Base-by-base conservation (phyloP, 2,329 filamentous ascomycete species). In the Exophiala xenobiotica region DNA sequence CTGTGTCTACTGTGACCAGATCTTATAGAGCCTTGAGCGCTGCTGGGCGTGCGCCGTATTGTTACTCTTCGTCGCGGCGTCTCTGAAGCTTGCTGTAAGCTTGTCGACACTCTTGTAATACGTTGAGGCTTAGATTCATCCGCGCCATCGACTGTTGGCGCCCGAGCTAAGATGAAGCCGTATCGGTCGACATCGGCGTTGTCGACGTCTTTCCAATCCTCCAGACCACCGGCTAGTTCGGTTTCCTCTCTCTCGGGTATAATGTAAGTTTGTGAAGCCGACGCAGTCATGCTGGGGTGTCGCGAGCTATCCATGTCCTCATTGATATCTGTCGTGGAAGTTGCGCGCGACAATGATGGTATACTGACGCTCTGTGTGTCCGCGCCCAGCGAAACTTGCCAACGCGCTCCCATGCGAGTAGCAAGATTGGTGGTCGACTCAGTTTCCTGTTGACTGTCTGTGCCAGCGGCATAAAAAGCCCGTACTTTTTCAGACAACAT, bases 151-250 rank as follows among this genome's bases (percentile, higher is more conserved):
- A 42, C 38, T 14, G 68, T 63, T 4, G 62, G 57, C 16, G 64
- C 61, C 27, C 49, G 54, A 16, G 58, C 45, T 6, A 57, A 47
- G 54, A 86, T 85, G 67, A 86, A 86, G 7, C 82, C 82, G 63
- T 85, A 86, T 53, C 82, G 74, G 64, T 86, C 82, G 3, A 85
- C 80, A 55, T 83, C 77, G 11, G 70, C 77, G 4, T 74, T 78
- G 14, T 78, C 72, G 8, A 86, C 68, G 64, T 85, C 76, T 53
- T 80, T 74, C 82, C 82, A 86, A 59, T 85, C 81, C 57, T 86
- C 82, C 42, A 84, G 76, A 2, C 82, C 82, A 6, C 82, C 82
- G 18, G 82, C 81, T 24, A 79, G 66, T 65, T 85, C 82, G 43
- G 74, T 70, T 8, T 76, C 70, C 56, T 83, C 78, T 57, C 76